Evolutionary conservation across 495 filamentous ascomycete species (phyloP), one percentile per base, ranked within the genome.

Genomic region (Talaromyces borbonicus): DNA sequence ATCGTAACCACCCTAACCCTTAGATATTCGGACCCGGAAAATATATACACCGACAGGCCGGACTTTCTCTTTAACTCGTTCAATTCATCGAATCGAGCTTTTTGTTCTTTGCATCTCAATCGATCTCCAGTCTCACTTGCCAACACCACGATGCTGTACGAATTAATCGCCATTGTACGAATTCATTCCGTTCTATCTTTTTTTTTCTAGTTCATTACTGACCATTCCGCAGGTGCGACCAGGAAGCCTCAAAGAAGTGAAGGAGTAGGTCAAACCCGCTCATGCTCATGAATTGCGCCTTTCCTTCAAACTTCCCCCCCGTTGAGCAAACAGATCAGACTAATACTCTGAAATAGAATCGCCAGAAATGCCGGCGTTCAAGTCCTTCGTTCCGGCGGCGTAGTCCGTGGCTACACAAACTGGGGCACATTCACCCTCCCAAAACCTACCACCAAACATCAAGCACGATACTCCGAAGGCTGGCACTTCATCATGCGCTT

Each of bases 401-500:
- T 96, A 22, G 79, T 98, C 59, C 90, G 92, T 50, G 87, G 87
- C 58, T 75, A 87, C 56, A 83, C 80, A 45, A 97, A 98, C 73
- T 98, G 92, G 92, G 93, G 93, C 56, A 71, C 80, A 49, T 94
- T 90, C 69, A 66, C 80, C 8, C 80, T 98, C 12, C 92, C 92
- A 24, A 80, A 77, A 51, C 69, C 80, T 50, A 75, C 78, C 44
- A 80, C 73, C 51, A 79, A 79, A 58, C 83, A 90, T 65, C 87
- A 95, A 66, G 76, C 80, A 47, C 74, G 74, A 46, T 83, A 97
- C 71, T 77, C 76, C 44, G 72, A 75, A 27, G 92, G 93, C 25
- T 89, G 96, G 65, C 94, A 97, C 72, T 98, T 98, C 71, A 80
- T 94, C 58, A 86, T 98, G 87, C 86, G 92, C 49, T 98, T 93